Conservation (phyloP, 352 stramenopile species). For the Stramenopiles sp. region DNA sequence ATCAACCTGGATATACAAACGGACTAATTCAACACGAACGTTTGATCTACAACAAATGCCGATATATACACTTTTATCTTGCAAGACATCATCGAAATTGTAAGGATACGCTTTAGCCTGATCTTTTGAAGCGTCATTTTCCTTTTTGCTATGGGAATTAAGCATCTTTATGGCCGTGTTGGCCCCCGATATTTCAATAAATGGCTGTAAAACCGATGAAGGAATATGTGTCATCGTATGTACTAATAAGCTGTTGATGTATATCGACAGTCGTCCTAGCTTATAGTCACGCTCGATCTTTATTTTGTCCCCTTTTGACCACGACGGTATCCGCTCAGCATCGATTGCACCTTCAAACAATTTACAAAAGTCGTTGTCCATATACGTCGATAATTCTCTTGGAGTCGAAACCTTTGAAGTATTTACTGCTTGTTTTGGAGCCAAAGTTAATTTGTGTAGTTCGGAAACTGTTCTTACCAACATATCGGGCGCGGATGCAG, state of each 20-base stretch:
- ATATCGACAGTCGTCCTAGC: background rate
- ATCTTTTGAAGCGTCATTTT: too few relatives aligned
- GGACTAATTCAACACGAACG: background rate
- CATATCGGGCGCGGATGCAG: background rate
- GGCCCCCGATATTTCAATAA: conserved; percentile 8
- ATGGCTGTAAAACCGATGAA: background rate
- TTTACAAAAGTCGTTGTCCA: background rate
- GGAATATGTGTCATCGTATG: conserved; percentile 1
- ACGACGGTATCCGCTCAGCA: background rate
- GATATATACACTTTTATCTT: background rate
- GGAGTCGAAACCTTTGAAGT: background rate
- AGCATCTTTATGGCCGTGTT: background rate
- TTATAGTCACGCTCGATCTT: background rate
- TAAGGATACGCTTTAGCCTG: background rate
- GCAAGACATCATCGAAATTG: background rate
- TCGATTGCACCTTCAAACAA: background rate
- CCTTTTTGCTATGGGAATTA: background rate
- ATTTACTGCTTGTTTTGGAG: background rate
- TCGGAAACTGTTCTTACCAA: background rate
- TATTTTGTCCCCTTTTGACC: background rate
- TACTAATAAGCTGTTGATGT: background rate
- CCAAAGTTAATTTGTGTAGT: background rate
- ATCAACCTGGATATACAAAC: background rate
- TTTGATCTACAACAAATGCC: background rate
- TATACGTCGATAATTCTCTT: background rate